Base-by-base conservation (phyloP, 306 rosid genomes). In the Trifolium fragiferum region DNA sequence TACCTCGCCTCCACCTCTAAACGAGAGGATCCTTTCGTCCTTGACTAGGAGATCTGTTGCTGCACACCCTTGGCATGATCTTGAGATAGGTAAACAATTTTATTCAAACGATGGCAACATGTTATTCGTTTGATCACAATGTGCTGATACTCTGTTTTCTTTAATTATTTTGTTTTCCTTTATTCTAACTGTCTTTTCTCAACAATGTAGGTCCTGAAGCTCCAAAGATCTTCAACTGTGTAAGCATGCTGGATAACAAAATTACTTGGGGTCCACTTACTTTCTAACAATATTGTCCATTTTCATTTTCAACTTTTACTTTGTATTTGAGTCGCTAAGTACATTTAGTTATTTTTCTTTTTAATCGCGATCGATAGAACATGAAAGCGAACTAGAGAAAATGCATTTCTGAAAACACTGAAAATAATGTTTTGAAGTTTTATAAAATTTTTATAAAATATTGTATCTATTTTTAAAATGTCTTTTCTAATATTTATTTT, bases 11-110 rank as follows among this genome's bases (percentile, higher is more conserved):
- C 88, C 98, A 2, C 98, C 97, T 65, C 92, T 94, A 0, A 94
- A 94, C 60, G 98, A 94, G 87, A 94, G 98, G 83, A 94, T 94
- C 47, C 92, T 94, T 68, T 94, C 98, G 15, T 94, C 98, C 65
- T 74, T 94, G 96, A 86, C 96, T 33, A 86, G 98, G 84, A 89
- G 97, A 70, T 90, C 97, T 44, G 92, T 83, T 40, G 98, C 98
- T 81, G 98, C 98, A 13, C 98, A 94, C 81, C 98, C 98, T 12
- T 94, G 98, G 98, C 98, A 94, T 80, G 98, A 94, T 89, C 97
- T 94, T 65, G 98, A 94, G 90, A 94, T 94, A 33, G 98, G 98
- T 89, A 82, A 73, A 73, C 61, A 10, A 41, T 61, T 18, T 73
- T 7, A 51, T 33, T 32, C 68, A 8, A 71, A 67, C 6, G 7